Conservation (phyloP, 139 green algal species). For the Trebouxia sp. region DNA sequence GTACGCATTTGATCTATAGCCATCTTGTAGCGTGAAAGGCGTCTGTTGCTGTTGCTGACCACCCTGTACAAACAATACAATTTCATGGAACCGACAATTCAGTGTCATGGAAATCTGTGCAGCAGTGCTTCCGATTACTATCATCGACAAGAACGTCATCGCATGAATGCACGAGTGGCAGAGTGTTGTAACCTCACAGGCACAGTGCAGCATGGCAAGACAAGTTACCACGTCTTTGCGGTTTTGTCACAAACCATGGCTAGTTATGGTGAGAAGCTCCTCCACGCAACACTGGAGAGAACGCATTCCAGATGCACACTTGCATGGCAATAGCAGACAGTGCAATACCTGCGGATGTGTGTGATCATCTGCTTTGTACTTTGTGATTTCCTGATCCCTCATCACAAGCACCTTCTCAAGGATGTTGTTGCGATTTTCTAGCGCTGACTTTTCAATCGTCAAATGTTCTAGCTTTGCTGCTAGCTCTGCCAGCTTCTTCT, state of each 20-base stretch:
- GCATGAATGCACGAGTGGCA: too few relatives aligned
- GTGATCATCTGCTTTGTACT: background rate
- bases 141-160: too few relatives aligned
- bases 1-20: constrained; percentile 2
- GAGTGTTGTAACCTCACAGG: too few relatives aligned
- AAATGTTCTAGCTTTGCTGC: constrained; percentile 49
- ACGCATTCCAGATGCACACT: background rate
- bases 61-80: background rate
- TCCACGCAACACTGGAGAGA: background rate
- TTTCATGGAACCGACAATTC: too few relatives aligned
- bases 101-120: too few relatives aligned
- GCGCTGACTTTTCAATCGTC: constrained; percentile 46
- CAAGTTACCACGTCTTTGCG: too few relatives aligned
- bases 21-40: constrained; percentile 19
- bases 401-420: constrained; percentile 61
- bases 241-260: too few relatives aligned
- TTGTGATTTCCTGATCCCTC: constrained; percentile 24
- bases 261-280: background rate
- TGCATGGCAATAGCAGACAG: background rate
- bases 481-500: constrained; percentile 58
- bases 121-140: background rate
- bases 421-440: constrained; percentile 55
- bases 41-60: background rate
- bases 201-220: too few relatives aligned
- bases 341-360: background rate